A percentile compares a stretch with the other conserved stretches of the same genome.
phyloP scores from a whole-genome alignment of 1,284 basidiomycete species.

The Ganoderma sp. region DNA sequence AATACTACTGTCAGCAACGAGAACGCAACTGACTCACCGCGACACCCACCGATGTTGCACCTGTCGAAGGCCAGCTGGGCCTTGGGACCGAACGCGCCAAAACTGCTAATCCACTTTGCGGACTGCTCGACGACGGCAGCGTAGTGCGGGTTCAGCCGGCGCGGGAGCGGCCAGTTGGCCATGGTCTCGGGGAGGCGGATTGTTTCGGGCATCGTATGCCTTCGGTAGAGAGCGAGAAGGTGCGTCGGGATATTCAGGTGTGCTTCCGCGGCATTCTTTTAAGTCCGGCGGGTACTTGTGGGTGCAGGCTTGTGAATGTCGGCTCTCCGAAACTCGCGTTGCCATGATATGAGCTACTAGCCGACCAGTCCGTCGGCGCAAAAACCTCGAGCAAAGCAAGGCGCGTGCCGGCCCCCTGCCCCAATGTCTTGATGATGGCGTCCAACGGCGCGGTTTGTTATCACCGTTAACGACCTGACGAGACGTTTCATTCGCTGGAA shows the following conservation, averaged over 20 bases:
- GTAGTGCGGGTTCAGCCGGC: conserved; percentile 8
- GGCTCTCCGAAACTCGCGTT: conserved; percentile 1
- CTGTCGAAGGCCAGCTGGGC: conserved; percentile 33
- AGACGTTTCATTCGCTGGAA: not conserved
- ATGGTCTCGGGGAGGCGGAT: conserved; percentile 12
- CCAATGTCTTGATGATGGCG: not conserved
- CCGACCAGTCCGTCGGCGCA: not conserved
- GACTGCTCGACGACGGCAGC: not conserved
- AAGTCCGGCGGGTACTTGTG: conserved; percentile 1
- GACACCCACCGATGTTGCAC: conserved; percentile 35
- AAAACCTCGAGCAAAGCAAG: not conserved
- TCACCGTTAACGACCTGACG: not conserved
- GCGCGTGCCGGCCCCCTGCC: not conserved
- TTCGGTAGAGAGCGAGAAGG: conserved; percentile 2
- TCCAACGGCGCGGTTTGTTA: conserved; percentile 1
- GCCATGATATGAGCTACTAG: not conserved
- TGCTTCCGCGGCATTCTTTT: conserved; percentile 4
- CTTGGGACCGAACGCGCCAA: conserved; percentile 26
- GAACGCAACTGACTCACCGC: not conserved
- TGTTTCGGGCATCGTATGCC: conserved; percentile 3
- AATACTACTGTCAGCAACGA: not conserved
- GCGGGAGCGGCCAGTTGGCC: conserved; percentile 10
- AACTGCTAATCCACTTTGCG: conserved; percentile 8
- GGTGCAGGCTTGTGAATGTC: conserved; percentile 1
- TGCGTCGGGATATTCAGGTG: not conserved